Conservation (phyloP, 805 yeast species). For the Groenewaldozyma salmanticensis region DNA sequence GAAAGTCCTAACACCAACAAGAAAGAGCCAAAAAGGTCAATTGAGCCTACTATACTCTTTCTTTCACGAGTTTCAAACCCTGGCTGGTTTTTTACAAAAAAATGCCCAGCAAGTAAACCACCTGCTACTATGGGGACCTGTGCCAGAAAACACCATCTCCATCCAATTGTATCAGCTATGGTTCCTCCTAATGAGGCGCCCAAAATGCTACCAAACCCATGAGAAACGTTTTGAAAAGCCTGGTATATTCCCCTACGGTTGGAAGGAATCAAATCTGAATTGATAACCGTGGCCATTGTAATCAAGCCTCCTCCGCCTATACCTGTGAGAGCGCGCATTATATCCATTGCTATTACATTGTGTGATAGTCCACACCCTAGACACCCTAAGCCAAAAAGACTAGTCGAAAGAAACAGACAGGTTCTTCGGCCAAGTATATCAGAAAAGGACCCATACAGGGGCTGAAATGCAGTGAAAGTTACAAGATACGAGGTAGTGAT, state of each 20-base stretch:
- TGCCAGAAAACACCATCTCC: slow-evolving; percentile 11
- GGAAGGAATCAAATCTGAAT: slow-evolving; percentile 27
- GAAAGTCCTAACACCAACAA: slow-evolving; percentile 5
- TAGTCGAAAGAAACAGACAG: slow-evolving; percentile 25
- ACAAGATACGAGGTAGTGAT: slow-evolving; percentile 55
- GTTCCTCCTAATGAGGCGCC: slow-evolving; percentile 54
- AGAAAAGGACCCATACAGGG: slow-evolving; percentile 54
- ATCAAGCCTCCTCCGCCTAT: slow-evolving; percentile 13
- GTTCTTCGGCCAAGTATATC: slow-evolving; percentile 35
- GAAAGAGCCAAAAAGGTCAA: slow-evolving; percentile 7
- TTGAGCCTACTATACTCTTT: neutral
- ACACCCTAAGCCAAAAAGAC: slow-evolving; percentile 8
- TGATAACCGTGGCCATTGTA: slow-evolving; percentile 17
- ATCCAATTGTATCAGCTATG: slow-evolving; percentile 27
- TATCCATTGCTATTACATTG: slow-evolving; percentile 7
- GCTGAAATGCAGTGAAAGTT: slow-evolving; percentile 61
- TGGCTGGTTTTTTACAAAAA: slow-evolving; percentile 5
- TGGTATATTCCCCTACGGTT: slow-evolving; percentile 36
- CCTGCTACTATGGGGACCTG: slow-evolving; percentile 8
- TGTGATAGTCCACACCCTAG: slow-evolving; percentile 10
- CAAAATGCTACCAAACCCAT: slow-evolving; percentile 50
- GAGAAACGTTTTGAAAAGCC: slow-evolving; percentile 55
- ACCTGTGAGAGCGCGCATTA: slow-evolving; percentile 12
- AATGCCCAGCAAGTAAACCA: slow-evolving; percentile 6
- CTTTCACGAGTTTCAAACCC: neutral